Percentiles rank a stretch among this genome's conserved stretches.
phyloP scores from a whole-genome alignment of 2,329 filamentous ascomycete genomes.

The Cryoendolithus antarcticus region DNA sequence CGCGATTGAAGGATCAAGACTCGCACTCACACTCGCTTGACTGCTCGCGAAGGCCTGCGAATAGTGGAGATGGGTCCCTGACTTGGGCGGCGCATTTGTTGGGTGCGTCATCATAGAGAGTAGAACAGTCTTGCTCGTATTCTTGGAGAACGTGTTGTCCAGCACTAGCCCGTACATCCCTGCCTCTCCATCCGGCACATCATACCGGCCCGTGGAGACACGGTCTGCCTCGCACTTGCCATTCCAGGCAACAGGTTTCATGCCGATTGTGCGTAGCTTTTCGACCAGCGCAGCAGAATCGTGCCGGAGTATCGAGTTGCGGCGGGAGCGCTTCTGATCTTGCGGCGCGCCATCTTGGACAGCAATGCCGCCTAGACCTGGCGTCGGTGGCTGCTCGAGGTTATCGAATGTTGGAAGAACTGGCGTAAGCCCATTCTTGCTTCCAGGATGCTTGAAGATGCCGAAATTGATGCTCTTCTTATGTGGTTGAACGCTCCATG shows the following conservation, averaged over 20 bases:
- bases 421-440: conserved; percentile 42
- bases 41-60: conserved; percentile 42
- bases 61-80: conserved; percentile 54
- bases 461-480: conserved; percentile 99
- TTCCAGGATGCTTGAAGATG: conserved; percentile 91
- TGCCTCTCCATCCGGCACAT: conserved; percentile 60
- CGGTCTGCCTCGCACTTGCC: conserved; percentile 96
- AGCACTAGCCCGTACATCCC: conserved; percentile 96
- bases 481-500: conserved; percentile 94
- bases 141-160: conserved; percentile 98
- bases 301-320: conserved; percentile 30
- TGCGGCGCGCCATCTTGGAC: conserved; percentile 21
- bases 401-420: conserved; percentile 30
- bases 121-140: conserved; percentile 84
- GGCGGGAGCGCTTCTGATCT: conserved; percentile 31
- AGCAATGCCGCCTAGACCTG: conserved; percentile 13
- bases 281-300: conserved; percentile 52
- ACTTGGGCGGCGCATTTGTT: conserved; percentile 64
- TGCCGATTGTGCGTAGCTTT: conserved; percentile 49
- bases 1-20: conserved; percentile 29
- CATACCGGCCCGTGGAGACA: conserved; percentile 79
- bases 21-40: conserved; percentile 28
- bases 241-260: conserved; percentile 61
- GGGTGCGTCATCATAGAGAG: conserved; percentile 92
- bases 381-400: conserved; percentile 26